phyloP scores from a whole-genome alignment of 2,329 filamentous ascomycete genomes.

The Diaporthe caulivora region DNA sequence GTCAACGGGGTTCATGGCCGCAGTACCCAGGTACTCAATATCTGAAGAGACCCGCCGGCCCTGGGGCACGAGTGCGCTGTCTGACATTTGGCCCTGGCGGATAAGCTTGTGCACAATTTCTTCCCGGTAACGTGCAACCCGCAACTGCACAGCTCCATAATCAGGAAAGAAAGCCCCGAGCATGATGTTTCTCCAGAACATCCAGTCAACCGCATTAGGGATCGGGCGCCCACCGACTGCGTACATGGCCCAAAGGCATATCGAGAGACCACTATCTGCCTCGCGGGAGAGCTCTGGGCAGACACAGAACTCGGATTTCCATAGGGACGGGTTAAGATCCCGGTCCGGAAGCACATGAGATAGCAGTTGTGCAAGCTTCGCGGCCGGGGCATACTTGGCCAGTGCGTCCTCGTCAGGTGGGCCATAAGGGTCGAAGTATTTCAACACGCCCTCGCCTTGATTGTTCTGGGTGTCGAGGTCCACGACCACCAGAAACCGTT shows the following conservation, averaged over 20 bases:
- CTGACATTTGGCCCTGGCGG: slow-evolving; percentile 32
- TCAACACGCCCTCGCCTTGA: background rate
- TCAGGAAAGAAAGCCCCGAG: slow-evolving; percentile 14
- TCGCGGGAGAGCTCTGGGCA: slow-evolving; percentile 20
- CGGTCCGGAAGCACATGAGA: slow-evolving; percentile 3
- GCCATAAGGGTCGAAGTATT: slow-evolving; percentile 14
- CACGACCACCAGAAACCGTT: slow-evolving; percentile 1
- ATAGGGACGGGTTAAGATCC: background rate
- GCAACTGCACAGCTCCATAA: slow-evolving; percentile 9
- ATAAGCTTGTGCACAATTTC: slow-evolving; percentile 10
- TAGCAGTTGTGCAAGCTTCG: background rate
- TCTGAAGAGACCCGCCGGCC: background rate
- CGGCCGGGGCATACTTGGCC: background rate
- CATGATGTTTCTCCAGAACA: slow-evolving; percentile 19
- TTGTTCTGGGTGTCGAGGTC: background rate
- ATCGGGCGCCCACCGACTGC: slow-evolving; percentile 19
- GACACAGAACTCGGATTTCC: slow-evolving; percentile 21
- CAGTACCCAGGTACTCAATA: slow-evolving; percentile 9
- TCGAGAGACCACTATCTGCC: background rate
- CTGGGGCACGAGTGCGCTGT: background rate
- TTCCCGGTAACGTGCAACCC: background rate
- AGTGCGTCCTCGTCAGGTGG: background rate
- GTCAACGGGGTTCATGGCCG: slow-evolving; percentile 20
- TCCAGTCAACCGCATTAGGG: slow-evolving; percentile 22
- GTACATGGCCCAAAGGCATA: slow-evolving; percentile 31